A percentile compares a stretch with the other conserved stretches of the same genome.
These are phyloP conservation scores for Kodamaea fungicola DNA, from an alignment of 1,139 yeast species.

Conservation along the genomic window DNA sequence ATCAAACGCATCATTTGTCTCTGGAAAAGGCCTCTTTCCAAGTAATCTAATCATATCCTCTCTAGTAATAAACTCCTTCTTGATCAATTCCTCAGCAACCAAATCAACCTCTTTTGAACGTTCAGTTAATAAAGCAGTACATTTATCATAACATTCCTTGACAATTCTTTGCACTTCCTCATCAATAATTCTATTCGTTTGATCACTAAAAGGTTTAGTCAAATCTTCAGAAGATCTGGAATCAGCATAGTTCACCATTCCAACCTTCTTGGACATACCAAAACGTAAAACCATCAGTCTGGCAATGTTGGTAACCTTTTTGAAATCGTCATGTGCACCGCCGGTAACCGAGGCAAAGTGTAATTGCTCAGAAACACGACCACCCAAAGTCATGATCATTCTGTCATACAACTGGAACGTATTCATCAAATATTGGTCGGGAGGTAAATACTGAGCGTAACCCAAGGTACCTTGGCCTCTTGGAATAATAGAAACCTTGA, in stretches of 20 bases:
- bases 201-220: slow-evolving; percentile 89
- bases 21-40: slow-evolving; percentile 89
- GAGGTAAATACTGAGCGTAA: slow-evolving; percentile 79
- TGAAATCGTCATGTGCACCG: slow-evolving; percentile 95
- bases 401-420: slow-evolving; percentile 79
- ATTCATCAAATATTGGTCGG: slow-evolving; percentile 79
- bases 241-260: slow-evolving; percentile 68
- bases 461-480: slow-evolving; percentile 85
- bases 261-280: slow-evolving; percentile 88
- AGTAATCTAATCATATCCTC: slow-evolving; percentile 85
- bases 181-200: slow-evolving; percentile 77
- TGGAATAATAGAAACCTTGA: slow-evolving; percentile 79
- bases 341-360: slow-evolving; percentile 88
- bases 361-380: slow-evolving; percentile 91
- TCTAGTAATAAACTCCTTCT: slow-evolving; percentile 83
- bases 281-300: slow-evolving; percentile 86
- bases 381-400: slow-evolving; percentile 97
- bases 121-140: slow-evolving; percentile 64
- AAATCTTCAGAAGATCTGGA: slow-evolving; percentile 57
- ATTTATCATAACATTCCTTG: slow-evolving; percentile 68
- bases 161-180: slow-evolving; percentile 80
- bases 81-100: slow-evolving; percentile 81
- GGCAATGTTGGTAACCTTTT: slow-evolving; percentile 94
- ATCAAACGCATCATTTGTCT: slow-evolving; percentile 89
- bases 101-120: slow-evolving; percentile 70